phyloP scores from a whole-genome alignment of 495 filamentous ascomycete species.

The Aspergillus hancockii region DNA sequence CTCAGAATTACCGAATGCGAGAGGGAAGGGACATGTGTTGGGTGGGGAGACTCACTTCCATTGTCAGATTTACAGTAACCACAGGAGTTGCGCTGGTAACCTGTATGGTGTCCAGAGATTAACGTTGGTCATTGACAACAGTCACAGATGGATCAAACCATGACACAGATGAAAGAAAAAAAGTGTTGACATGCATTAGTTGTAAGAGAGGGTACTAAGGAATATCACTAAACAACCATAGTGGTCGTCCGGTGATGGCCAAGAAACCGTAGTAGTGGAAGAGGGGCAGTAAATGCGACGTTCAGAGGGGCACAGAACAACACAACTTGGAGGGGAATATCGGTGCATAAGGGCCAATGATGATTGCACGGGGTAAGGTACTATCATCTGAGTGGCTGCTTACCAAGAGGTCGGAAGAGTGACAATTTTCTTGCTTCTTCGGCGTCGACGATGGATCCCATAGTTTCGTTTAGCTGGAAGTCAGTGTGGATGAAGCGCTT shows the following conservation, averaged over 20 bases:
- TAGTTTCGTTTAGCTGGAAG: constrained; percentile 17
- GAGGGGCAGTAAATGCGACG: constrained; percentile 15
- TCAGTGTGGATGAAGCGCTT: constrained; percentile 13
- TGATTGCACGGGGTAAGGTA: constrained; percentile 41
- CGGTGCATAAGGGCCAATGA: constrained; percentile 32
- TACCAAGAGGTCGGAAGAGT: constrained; percentile 51
- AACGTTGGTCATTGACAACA: constrained; percentile 20
- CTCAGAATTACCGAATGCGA: neutral
- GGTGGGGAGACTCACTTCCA: constrained; percentile 47
- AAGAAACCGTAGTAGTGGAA: constrained; percentile 8
- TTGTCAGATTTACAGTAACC: constrained; percentile 57
- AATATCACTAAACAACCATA: neutral
- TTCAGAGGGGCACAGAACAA: constrained; percentile 12
- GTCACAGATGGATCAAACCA: constrained; percentile 14
- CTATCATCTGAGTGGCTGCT: constrained; percentile 41
- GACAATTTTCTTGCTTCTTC: constrained; percentile 49
- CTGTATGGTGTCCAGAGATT: constrained; percentile 24
- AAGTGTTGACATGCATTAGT: neutral
- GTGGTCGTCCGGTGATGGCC: neutral
- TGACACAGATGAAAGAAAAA: constrained; percentile 5
- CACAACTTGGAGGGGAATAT: neutral
- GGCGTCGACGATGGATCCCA: constrained; percentile 44
- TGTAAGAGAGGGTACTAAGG: neutral
- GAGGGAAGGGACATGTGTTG: constrained; percentile 10
- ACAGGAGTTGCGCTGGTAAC: constrained; percentile 53